phyloP scores from a whole-genome alignment of 352 stramenopile genomes.

The Pythium rhizo-oryzae region DNA sequence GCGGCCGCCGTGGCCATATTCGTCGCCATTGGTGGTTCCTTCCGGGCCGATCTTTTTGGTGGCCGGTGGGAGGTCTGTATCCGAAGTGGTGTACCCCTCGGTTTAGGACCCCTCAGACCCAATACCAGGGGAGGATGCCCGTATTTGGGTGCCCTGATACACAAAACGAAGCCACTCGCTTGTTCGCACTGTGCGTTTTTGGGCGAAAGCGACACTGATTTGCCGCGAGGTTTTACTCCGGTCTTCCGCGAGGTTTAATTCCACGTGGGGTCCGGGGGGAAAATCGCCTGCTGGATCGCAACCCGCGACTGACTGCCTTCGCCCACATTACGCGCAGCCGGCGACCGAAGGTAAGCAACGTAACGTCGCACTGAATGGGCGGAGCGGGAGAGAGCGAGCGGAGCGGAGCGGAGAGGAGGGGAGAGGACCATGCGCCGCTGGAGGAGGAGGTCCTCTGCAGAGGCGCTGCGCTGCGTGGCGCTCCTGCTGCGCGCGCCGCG shows the following conservation, averaged over 20 bases:
- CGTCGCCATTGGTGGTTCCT: constrained; percentile 8
- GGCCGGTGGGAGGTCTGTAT: background rate
- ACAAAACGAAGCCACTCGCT: constrained; percentile 2
- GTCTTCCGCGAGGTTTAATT: constrained; percentile 29
- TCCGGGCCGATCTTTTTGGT: constrained; percentile 6
- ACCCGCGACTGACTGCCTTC: constrained; percentile 22
- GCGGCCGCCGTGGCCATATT: constrained; percentile 4
- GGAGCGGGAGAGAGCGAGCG: background rate
- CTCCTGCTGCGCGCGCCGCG: background rate
- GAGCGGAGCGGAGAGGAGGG: background rate
- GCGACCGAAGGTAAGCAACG: constrained; percentile 26
- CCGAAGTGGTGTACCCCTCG: constrained; percentile 1
- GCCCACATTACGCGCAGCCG: constrained; percentile 15
- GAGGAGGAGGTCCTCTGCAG: too few species aligned
- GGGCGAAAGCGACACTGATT: constrained; percentile 15
- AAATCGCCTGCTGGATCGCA: constrained; percentile 27
- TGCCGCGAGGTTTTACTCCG: constrained; percentile 25
- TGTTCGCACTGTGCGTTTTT: constrained; percentile 28
- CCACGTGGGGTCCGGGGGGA: constrained; percentile 29
- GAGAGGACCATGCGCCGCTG: background rate
- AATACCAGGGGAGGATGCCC: background rate
- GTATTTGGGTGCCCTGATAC: background rate
- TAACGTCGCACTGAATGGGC: background rate
- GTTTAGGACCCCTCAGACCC: background rate
- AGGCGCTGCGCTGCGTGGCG: too few species aligned